A percentile compares a stretch with the other conserved stretches of the same genome.
These are phyloP conservation scores for Paramecium primaurelia DNA, from an alignment of 73 alveolate genomes.

Conservation along the genomic window DNA sequence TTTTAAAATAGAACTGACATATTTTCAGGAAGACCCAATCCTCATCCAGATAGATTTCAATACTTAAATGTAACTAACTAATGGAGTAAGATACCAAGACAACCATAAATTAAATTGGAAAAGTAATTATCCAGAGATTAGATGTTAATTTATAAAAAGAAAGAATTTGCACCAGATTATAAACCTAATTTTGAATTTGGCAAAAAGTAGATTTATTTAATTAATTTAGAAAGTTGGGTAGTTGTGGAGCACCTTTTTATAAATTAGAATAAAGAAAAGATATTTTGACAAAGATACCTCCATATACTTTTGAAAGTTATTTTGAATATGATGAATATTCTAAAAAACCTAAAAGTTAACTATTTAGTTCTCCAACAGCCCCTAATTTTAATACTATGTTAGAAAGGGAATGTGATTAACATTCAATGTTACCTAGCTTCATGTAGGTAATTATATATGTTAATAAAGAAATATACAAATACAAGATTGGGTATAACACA, in stretches of 20 bases:
- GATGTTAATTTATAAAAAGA: constrained; percentile 39
- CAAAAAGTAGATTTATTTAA: not conserved
- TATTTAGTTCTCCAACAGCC: constrained; percentile 37
- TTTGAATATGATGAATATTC: constrained; percentile 35
- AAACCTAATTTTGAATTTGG: constrained; percentile 58
- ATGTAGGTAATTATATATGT: not conserved
- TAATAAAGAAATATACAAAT: constrained; percentile 40
- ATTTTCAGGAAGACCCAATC: constrained; percentile 33
- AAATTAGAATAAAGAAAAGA: constrained; percentile 37
- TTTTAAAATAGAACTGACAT: not conserved
- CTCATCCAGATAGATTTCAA: constrained; percentile 52
- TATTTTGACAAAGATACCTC: constrained; percentile 11
- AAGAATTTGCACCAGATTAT: constrained; percentile 57
- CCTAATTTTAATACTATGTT: constrained; percentile 44
- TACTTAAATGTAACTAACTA: not conserved
- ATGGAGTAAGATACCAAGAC: constrained; percentile 51
- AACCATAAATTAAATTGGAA: constrained; percentile 22
- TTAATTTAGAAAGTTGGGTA: not conserved
- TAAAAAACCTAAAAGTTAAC: not conserved
- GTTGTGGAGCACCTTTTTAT: constrained; percentile 48
- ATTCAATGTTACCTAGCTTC: constrained; percentile 29
- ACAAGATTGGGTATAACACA: not conserved
- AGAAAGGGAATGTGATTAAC: constrained; percentile 44
- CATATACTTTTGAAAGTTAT: constrained; percentile 15
- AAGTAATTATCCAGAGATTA: constrained; percentile 50